phyloP scores from a whole-genome alignment of 345 rosid genomes.

The Mangifera indica region DNA sequence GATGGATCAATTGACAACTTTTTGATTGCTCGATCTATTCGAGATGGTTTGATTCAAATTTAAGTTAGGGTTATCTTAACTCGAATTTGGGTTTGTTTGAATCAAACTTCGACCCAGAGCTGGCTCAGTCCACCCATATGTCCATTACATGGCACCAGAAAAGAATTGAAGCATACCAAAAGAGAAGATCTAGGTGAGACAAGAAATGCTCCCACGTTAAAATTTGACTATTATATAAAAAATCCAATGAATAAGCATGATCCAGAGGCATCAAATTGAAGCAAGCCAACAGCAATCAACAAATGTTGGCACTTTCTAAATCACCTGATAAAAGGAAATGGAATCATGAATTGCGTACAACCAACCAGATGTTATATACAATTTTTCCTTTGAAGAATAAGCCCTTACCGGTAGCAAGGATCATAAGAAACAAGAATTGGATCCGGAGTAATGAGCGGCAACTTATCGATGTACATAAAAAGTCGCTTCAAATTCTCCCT shows the following conservation, averaged over 20 bases:
- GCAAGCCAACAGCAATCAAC: background rate
- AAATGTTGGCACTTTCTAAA: slow-evolving; percentile 23
- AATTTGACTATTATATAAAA: background rate
- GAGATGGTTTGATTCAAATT: too few relatives aligned
- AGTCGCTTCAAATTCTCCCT: slow-evolving; percentile 71
- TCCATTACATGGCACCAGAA: too few relatives aligned
- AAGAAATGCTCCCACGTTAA: background rate
- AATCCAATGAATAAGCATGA: background rate
- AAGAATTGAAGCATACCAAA: too few relatives aligned
- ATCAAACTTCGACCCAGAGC: too few relatives aligned
- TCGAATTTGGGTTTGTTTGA: too few relatives aligned
- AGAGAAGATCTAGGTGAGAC: background rate
- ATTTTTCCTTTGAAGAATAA: background rate
- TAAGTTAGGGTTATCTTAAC: too few relatives aligned
- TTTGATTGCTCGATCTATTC: too few relatives aligned
- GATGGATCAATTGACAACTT: too few relatives aligned
- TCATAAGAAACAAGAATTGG: slow-evolving; percentile 43
- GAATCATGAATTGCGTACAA: slow-evolving; percentile 26
- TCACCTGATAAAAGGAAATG: background rate
- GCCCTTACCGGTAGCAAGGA: slow-evolving; percentile 37
- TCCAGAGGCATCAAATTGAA: background rate
- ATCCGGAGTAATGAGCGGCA: slow-evolving; percentile 59
- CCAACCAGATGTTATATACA: slow-evolving; percentile 23
- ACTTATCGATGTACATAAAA: slow-evolving; percentile 54
- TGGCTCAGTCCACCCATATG: too few relatives aligned